Percentiles rank a stretch among this genome's conserved stretches.
phyloP scores from a whole-genome alignment of 805 yeast genomes.

The Cyberlindnera maclurae region DNA sequence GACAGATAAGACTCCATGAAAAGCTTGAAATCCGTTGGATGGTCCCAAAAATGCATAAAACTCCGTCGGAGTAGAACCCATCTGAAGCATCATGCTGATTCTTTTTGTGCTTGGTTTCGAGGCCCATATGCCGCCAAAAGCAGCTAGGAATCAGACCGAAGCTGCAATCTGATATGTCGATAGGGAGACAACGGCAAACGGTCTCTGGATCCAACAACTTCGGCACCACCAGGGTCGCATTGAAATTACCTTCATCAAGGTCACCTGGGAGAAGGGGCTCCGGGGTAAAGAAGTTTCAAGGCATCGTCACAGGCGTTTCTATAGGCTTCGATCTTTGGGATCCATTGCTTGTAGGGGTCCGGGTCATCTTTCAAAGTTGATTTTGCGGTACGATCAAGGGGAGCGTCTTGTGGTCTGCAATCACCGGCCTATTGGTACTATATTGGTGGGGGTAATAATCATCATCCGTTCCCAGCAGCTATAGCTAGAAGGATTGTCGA shows the following conservation, averaged over 20 bases:
- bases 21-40: slow-evolving; percentile 53
- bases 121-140: slow-evolving; percentile 52
- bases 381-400: background rate
- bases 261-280: slow-evolving; percentile 15
- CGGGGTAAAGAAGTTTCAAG: slow-evolving; percentile 16
- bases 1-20: slow-evolving; percentile 48
- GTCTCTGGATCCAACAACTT: slow-evolving; percentile 17
- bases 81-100: slow-evolving; percentile 27
- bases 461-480: no score
- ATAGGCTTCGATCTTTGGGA: slow-evolving; percentile 20
- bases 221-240: slow-evolving; percentile 19
- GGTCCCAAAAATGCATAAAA: slow-evolving; percentile 66
- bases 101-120: slow-evolving; percentile 55
- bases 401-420: background rate
- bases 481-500: no score
- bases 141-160: slow-evolving; percentile 60
- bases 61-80: slow-evolving; percentile 38
- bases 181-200: slow-evolving; percentile 8
- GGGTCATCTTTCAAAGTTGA: slow-evolving; percentile 12
- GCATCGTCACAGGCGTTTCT: slow-evolving; percentile 12
- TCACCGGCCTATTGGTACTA: background rate
- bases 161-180: slow-evolving; percentile 30
- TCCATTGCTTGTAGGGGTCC: slow-evolving; percentile 14
- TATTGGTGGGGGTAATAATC: no score
- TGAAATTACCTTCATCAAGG: slow-evolving; percentile 18